Conservation (phyloP, 2,329 filamentous ascomycete genomes). For the Fusarium newnesense region DNA sequence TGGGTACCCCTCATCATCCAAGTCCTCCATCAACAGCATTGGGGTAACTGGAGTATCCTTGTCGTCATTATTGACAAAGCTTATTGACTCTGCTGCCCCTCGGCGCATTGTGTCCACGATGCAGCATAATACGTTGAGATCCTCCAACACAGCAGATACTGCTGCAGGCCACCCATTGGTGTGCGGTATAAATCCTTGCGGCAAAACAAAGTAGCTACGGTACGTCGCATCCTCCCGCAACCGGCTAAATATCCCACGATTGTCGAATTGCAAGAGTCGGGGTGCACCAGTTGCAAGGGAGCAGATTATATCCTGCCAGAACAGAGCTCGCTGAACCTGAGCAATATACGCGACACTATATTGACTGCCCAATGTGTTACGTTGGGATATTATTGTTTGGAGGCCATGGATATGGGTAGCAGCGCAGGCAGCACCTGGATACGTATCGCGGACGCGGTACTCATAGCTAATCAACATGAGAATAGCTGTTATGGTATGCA, state of each 20-base stretch:
- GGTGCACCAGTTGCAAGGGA: background rate
- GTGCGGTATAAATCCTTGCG: background rate
- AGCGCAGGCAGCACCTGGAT: background rate
- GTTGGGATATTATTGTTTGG: background rate
- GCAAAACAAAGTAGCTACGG: background rate
- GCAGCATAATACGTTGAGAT: background rate
- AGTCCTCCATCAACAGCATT: background rate
- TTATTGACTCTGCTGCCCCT: fast-evolving
- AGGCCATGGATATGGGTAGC: background rate
- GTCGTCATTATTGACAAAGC: fast-evolving
- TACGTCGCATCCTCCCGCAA: background rate
- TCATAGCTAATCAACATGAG: slow-evolving; percentile 6
- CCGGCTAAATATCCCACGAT: fast-evolving
- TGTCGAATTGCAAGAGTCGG: background rate
- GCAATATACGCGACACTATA: background rate
- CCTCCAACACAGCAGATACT: background rate
- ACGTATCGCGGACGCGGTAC: background rate
- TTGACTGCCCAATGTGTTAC: too few species aligned
- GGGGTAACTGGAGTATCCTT: fast-evolving
- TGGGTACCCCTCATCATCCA: slow-evolving; percentile 6
- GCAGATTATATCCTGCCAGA: slow-evolving; percentile 11
- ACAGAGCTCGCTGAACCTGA: background rate
- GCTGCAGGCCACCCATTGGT: fast-evolving
- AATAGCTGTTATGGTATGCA: background rate
- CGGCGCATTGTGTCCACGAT: background rate